Base-by-base conservation (phyloP, 345 rosid species). In the Nephelium lappaceum region DNA sequence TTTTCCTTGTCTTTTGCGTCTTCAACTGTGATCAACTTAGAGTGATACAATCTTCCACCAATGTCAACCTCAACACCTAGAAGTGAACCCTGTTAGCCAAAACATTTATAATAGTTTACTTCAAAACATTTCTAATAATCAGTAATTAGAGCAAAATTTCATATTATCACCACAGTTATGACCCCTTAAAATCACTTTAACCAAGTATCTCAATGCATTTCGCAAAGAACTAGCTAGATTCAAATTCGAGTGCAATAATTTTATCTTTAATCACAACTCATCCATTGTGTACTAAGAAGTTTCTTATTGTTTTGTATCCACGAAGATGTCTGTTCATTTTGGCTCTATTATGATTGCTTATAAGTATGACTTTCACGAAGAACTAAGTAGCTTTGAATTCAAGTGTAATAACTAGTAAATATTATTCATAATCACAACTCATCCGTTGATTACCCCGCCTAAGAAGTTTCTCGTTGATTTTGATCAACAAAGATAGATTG, bases 71-170 rank as follows among this genome's bases (percentile, higher is more conserved):
- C 98, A 68, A 93, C 92, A 83, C 97, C 88, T 84, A 93, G 89
- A 91, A 96, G 69, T 78, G 95, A 88, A 80, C 97, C 99, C 99
- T 96, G 97, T 93, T 85, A 88, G 88, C 86, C 89, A 88, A 77
- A 86, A n/a, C 82, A 89, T 84, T 58, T 55, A 64, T 23, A 66
- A 25, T 45, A 19, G 38, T 42, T 76, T 12, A 10, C 24, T 12
- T 14, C 25, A 66, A 66, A 64, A 27, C 55, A 7, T 74, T 24
- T 39, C 69, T 42, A 62, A 19, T 4, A 14, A 53, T 18, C 18
- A 53, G 8, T 53, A 53, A 53, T 53, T 16, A 16, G 15, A 53
- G 18, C 19, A 16, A n/a, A 53, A 53, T 4, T 4, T 4, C n/a
- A 53, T 3, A 11, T 14, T 49, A 49, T 49, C 14, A 5, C 4